Percentiles rank a stretch among this genome's conserved stretches.
Conservation (phyloP, 495 filamentous ascomycete genomes). For the Monascus purpureus region DNA sequence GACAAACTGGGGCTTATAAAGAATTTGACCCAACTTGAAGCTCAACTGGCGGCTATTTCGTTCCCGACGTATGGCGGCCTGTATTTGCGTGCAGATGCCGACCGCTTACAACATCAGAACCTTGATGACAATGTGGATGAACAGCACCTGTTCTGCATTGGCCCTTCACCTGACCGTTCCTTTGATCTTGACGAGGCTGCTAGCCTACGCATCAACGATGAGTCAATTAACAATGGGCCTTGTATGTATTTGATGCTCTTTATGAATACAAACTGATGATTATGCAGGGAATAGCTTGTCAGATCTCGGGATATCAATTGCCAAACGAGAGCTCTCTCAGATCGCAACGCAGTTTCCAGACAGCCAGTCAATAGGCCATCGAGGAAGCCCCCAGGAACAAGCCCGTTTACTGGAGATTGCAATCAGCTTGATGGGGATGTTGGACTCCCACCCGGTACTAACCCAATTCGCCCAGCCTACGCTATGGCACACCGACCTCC, state of each 20-base stretch:
- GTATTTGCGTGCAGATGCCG: conserved; percentile 11
- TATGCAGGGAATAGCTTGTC: conserved; percentile 12
- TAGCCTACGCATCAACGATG: conserved; percentile 1
- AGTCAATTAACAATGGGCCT: conserved; percentile 15
- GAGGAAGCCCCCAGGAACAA: conserved; percentile 11
- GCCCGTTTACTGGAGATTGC: conserved; percentile 7
- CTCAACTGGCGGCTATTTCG: conserved; percentile 10
- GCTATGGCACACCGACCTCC: conserved; percentile 25
- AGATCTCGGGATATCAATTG: conserved; percentile 9
- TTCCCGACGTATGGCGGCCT: conserved; percentile 16
- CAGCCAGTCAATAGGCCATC: conserved; percentile 1
- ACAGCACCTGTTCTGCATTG: conserved; percentile 9
- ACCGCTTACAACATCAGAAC: conserved; percentile 1
- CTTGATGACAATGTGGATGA: conserved; percentile 11
- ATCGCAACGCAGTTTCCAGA: conserved; percentile 4
- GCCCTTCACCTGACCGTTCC: conserved; percentile 11
- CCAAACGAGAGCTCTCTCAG: conserved; percentile 9
- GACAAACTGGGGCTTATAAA: conserved; percentile 13
- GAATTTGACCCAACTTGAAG: conserved; percentile 13
- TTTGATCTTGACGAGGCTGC: conserved; percentile 7
- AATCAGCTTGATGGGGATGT: conserved; percentile 6
- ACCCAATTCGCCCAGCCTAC: conserved; percentile 10
- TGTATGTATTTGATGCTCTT: neutral
- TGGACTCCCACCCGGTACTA: conserved; percentile 10
- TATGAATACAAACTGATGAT: conserved; percentile 3